Conservation (phyloP, 1,284 basidiomycete genomes). For the Sanguinoderma infundibulare region DNA sequence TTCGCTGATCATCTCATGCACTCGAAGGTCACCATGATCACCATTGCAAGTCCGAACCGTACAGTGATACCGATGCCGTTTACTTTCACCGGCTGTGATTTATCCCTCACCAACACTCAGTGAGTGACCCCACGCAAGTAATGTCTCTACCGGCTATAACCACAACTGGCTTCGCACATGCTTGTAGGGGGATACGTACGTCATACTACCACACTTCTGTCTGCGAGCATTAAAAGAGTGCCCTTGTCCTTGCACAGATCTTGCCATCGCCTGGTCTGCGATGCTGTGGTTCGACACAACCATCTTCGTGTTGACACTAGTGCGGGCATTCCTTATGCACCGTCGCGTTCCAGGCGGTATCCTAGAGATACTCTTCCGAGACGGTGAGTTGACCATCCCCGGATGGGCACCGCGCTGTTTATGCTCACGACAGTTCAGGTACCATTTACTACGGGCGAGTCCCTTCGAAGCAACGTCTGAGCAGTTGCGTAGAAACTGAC, state of each 20-base stretch:
- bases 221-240: not conserved
- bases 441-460: slow-evolving; percentile 9
- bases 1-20: too few relatives aligned
- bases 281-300: slow-evolving; percentile 25
- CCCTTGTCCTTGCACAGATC: not conserved
- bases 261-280: slow-evolving; percentile 16
- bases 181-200: slow-evolving; percentile 22
- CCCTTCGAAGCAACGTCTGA: too few relatives aligned
- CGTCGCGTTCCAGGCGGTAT: slow-evolving; percentile 12
- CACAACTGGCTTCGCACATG: too few relatives aligned
- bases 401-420: not conserved
- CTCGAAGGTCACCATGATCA: too few relatives aligned
- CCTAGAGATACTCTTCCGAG: slow-evolving; percentile 22
- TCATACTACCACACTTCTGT: not conserved
- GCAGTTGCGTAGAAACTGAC: too few relatives aligned
- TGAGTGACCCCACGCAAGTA: too few relatives aligned
- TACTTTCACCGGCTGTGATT: slow-evolving; percentile 8
- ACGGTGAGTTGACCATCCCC: slow-evolving; percentile 13
- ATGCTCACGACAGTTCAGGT: not conserved
- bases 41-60: not conserved
- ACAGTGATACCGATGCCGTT: slow-evolving; percentile 4
- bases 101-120: slow-evolving; percentile 17
- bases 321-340: slow-evolving; percentile 13
- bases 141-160: too few relatives aligned
- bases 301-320: slow-evolving; percentile 20